Evolutionary conservation across 2,329 filamentous ascomycete species (phyloP), one percentile per base, ranked within the genome.

Genomic region (Fusarium tricinctum): DNA sequence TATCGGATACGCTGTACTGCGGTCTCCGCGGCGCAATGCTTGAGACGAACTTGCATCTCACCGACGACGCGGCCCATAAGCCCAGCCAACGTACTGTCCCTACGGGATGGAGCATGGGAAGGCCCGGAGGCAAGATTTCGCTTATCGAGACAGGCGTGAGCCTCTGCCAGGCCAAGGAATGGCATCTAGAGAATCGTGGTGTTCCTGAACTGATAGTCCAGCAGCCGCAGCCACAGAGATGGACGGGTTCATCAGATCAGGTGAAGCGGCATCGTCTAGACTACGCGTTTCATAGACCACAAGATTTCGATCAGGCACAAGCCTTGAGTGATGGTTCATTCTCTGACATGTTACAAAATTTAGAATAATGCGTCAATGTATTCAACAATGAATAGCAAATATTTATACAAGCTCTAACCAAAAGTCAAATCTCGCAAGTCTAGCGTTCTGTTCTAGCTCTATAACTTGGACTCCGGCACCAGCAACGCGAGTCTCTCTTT

Each of bases 401-500:
- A 20, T 52, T 19, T 40, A 23, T 38, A 72, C 43, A 46, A 49
- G 39, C 19, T 69, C 50, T 53, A 66, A 19, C 35, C 3, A 19
- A n/a, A 38, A 54, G 43, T 42, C 22, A 47, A 54, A 42, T 64
- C 47, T 55, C 50, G 45, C 59, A 38, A 12, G 23, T 43, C 51
- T 32, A 65, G 56, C 52, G 47, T 22, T 30, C 28, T 30, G 17
- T 17, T 63, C 53, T 55, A 64, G 39, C 15, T 59, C 76, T 82
- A 91, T 74, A 91, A 78, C 81, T 91, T 92, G 69, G 88, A 84
- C 61, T 84, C 78, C 7, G 85, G 81, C 51, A 81, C 81, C 64
- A 89, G 81, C 49, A 92, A 80, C 26, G 83, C 77, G 52, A 85
- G 81, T 63, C 86, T 87, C 74, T 88, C 86, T 74, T 81, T 85